These are phyloP conservation scores for Russula brevipes DNA, from an alignment of 768 basidiomycete genomes.

Conservation along the genomic window DNA sequence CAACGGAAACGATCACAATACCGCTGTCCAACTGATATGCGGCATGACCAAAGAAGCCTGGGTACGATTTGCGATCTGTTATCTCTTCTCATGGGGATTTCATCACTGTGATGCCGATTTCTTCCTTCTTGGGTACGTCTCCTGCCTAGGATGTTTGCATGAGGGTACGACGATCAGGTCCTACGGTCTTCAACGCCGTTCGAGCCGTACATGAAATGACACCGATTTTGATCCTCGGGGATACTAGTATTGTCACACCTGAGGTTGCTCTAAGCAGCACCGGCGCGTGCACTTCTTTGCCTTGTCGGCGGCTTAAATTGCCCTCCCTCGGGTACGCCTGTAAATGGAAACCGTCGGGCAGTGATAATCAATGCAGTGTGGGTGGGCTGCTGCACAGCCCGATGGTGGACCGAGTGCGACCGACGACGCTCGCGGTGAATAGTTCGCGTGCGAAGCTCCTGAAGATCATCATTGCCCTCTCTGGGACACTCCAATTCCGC, in stretches of 20 bases:
- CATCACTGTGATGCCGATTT: constrained; percentile 45
- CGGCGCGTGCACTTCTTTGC: background rate
- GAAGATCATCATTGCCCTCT: too few relatives aligned
- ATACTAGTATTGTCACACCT: constrained; percentile 61
- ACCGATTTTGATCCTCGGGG: constrained; percentile 81
- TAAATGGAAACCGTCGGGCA: constrained; percentile 91
- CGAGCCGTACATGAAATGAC: constrained; percentile 66
- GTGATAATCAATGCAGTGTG: constrained; percentile 21
- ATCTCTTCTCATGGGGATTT: too few relatives aligned
- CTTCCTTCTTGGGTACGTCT: constrained; percentile 58
- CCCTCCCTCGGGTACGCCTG: constrained; percentile 36
- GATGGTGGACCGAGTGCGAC: constrained; percentile 43
- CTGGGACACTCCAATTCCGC: constrained; percentile 26
- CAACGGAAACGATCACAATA: constrained; percentile 61
- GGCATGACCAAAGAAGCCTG: constrained; percentile 78
- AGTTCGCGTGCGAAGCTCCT: too few relatives aligned
- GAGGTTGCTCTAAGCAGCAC: constrained; percentile 61
- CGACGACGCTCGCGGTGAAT: background rate
- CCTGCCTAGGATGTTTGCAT: background rate
- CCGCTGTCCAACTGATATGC: constrained; percentile 66
- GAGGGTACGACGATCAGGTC: constrained; percentile 43
- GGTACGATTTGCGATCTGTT: constrained; percentile 61
- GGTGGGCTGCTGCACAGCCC: constrained; percentile 51
- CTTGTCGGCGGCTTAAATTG: background rate
- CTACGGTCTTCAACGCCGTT: constrained; percentile 65